Conservation (phyloP, 2,329 filamentous ascomycete species). For the Metarhizium guizhouense region DNA sequence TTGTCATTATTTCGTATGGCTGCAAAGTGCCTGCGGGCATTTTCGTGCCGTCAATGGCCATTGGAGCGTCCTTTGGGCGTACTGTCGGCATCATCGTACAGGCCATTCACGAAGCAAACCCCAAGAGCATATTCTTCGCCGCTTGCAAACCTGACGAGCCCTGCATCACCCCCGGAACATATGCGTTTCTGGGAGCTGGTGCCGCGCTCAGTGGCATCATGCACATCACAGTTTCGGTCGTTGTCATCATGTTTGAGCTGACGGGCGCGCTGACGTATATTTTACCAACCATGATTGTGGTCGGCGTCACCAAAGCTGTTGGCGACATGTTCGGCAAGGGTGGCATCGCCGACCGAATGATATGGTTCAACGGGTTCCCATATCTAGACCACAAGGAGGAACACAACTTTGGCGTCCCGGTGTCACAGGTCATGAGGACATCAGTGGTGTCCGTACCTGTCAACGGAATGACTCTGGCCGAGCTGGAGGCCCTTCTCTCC, state of each 20-base stretch:
- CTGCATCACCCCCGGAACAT: constrained; percentile 95
- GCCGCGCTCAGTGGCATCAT: constrained; percentile 93
- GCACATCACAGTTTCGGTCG: constrained; percentile 94
- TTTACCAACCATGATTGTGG: constrained; percentile 96
- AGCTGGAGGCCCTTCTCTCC: constrained; percentile 66
- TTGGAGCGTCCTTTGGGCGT: constrained; percentile 88
- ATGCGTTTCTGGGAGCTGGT: constrained; percentile 87
- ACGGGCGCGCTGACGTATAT: constrained; percentile 97
- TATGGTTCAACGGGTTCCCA: constrained; percentile 96
- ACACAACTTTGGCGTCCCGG: constrained; percentile 89
- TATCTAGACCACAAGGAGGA: constrained; percentile 97
- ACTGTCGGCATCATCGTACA: constrained; percentile 94
- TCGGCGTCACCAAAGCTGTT: constrained; percentile 91
- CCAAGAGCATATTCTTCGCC: constrained; percentile 74
- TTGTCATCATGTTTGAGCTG: constrained; percentile 99
- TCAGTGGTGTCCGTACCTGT: constrained; percentile 67
- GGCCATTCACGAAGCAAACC: constrained; percentile 75
- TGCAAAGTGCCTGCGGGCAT: constrained; percentile 97
- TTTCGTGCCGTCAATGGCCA: constrained; percentile 96
- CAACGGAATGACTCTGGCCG: constrained; percentile 63
- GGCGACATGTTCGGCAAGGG: constrained; percentile 88
- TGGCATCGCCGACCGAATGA: constrained; percentile 96
- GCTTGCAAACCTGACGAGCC: constrained; percentile 84
- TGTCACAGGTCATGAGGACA: constrained; percentile 80
- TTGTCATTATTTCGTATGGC: constrained; percentile 94